Evolutionary conservation across 1,284 basidiomycete species (phyloP).

Genomic region (Cutaneotrichosporon daszewskae): DNA sequence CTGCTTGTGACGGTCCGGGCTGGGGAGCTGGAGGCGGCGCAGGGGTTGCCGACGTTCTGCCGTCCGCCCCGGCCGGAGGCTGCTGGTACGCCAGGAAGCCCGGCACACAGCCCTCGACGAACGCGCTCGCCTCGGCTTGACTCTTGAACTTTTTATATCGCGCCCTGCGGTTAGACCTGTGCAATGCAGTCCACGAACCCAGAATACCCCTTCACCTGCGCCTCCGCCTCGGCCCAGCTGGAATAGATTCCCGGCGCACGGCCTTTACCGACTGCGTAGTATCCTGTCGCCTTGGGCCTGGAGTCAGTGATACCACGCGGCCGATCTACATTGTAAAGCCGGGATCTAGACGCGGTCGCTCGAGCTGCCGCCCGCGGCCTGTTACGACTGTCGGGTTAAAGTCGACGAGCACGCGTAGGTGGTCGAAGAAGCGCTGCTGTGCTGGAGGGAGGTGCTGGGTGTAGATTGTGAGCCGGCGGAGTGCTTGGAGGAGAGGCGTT

Average conservation of each 20-base stretch:
- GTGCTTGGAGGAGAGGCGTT: background rate
- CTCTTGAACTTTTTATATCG: slow-evolving; percentile 43
- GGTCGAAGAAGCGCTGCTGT: background rate
- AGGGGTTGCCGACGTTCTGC: background rate
- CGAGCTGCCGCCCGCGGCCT: too few species aligned
- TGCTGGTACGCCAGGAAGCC: background rate
- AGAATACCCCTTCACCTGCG: slow-evolving; percentile 38
- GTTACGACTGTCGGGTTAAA: background rate
- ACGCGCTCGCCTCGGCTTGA: slow-evolving; percentile 27
- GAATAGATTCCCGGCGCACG: slow-evolving; percentile 37
- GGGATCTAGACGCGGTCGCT: too few species aligned
- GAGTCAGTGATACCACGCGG: background rate
- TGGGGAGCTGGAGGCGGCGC: background rate
- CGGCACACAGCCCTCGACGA: slow-evolving; percentile 1
- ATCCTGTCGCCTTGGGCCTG: slow-evolving; percentile 40
- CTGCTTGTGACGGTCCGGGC: background rate
- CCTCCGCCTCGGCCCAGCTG: slow-evolving; percentile 42
- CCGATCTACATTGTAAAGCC: too few species aligned
- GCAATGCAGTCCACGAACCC: slow-evolving; percentile 21
- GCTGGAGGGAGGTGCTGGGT: background rate
- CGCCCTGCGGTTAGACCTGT: slow-evolving; percentile 23
- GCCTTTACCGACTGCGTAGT: slow-evolving; percentile 41
- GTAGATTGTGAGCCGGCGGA: background rate
- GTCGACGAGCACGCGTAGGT: background rate
- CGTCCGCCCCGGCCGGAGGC: background rate